phyloP scores from a whole-genome alignment of 1,284 basidiomycete genomes.

The Apiotrichum veenhuisii region DNA sequence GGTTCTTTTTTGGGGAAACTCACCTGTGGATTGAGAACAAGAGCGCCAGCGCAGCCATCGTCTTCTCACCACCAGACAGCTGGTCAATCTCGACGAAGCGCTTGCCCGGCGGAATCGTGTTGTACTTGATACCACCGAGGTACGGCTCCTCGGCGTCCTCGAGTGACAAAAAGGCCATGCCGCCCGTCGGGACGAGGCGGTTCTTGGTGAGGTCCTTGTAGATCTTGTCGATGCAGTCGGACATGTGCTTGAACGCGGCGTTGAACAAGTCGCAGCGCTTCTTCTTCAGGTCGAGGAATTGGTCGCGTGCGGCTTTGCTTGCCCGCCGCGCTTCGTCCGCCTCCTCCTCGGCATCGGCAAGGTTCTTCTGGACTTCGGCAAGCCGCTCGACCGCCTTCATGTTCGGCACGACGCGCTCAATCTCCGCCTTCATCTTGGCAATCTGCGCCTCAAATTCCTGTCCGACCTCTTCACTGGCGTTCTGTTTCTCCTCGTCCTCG shows the following conservation, averaged over 20 bases:
- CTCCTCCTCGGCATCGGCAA: slow-evolving; percentile 56
- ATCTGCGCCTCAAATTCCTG: slow-evolving; percentile 76
- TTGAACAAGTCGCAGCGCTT: slow-evolving; percentile 88
- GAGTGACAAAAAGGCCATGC: slow-evolving; percentile 90
- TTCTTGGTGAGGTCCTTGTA: slow-evolving; percentile 98
- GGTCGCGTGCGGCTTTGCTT: slow-evolving; percentile 81
- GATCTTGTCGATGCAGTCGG: slow-evolving; percentile 86
- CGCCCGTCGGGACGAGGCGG: slow-evolving; percentile 78
- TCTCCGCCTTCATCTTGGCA: slow-evolving; percentile 68
- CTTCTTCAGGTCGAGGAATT: slow-evolving; percentile 83
- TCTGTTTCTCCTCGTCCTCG: slow-evolving; percentile 78
- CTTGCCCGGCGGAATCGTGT: slow-evolving; percentile 99
- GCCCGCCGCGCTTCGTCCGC: slow-evolving; percentile 63
- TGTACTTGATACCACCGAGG: slow-evolving; percentile 90
- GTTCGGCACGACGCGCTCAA: slow-evolving; percentile 93
- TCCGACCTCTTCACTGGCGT: slow-evolving; percentile 63
- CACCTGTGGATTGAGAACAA: slow-evolving; percentile 94
- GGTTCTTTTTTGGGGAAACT: too few species aligned
- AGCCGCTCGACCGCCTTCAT: slow-evolving; percentile 92
- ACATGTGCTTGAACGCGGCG: slow-evolving; percentile 93
- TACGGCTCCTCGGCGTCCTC: slow-evolving; percentile 99
- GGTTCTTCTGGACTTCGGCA: slow-evolving; percentile 77
- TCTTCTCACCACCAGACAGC: slow-evolving; percentile 96
- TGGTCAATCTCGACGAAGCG: slow-evolving; percentile 99
- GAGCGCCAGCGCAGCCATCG: slow-evolving; percentile 91